A percentile compares a stretch with the other conserved stretches of the same genome.
These are phyloP conservation scores for Nigrospora oryzae DNA, from an alignment of 2,329 filamentous ascomycete species.

Conservation along the genomic window DNA sequence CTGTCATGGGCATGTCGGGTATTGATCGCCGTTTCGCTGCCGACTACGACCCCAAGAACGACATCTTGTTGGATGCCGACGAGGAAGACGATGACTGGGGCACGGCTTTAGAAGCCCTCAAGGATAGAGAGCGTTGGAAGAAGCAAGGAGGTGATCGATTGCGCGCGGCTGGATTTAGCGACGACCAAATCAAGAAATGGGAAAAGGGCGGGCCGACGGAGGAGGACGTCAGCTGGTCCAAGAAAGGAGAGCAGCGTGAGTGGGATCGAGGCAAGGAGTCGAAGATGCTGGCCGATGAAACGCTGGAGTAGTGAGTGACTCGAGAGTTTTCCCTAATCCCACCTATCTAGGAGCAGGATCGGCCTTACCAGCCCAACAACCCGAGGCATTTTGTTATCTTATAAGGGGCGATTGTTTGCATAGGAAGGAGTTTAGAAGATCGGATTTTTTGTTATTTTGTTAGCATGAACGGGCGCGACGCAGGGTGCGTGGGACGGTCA, in stretches of 20 bases:
- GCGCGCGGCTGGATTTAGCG: slow-evolving; percentile 68
- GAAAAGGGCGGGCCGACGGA: slow-evolving; percentile 43
- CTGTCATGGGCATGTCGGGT: slow-evolving; percentile 47
- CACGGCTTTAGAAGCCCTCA: slow-evolving; percentile 66
- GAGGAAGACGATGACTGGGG: slow-evolving; percentile 63
- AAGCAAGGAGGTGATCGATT: slow-evolving; percentile 68
- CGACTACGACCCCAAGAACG: slow-evolving; percentile 48
- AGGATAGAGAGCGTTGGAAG: slow-evolving; percentile 73
- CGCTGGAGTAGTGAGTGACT: neutral
- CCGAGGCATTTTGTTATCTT: too few relatives aligned
- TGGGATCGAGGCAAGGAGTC: slow-evolving; percentile 48
- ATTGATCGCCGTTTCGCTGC: slow-evolving; percentile 77
- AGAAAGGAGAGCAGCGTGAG: slow-evolving; percentile 53
- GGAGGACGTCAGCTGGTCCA: slow-evolving; percentile 65
- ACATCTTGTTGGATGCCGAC: slow-evolving; percentile 43
- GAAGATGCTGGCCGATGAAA: neutral
- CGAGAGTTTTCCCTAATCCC: neutral
- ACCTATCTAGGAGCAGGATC: neutral
- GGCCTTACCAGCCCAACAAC: too few relatives aligned
- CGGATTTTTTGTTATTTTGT: too few relatives aligned
- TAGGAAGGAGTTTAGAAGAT: too few relatives aligned
- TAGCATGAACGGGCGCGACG: too few relatives aligned
- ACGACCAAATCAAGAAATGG: slow-evolving; percentile 66
- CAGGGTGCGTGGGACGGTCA: too few relatives aligned
- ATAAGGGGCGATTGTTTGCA: too few relatives aligned